Base-by-base conservation (phyloP, 2,329 filamentous ascomycete species). In the Cytospora schulzeri region DNA sequence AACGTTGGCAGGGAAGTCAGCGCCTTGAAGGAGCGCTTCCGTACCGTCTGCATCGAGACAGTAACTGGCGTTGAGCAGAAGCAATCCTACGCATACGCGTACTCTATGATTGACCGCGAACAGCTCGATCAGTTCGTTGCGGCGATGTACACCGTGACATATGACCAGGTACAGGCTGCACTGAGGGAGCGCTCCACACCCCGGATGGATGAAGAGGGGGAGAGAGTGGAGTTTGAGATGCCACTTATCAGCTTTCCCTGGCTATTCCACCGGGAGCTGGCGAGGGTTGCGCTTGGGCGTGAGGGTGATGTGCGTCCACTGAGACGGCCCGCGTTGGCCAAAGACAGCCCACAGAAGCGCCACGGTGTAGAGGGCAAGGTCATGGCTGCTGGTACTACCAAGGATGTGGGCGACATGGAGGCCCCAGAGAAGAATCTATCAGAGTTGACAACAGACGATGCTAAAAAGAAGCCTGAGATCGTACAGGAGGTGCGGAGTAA, bases 241-340 rank as follows among this genome's bases (percentile, higher is more conserved):
- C 94, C 95, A 0, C 79, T 98, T 11, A 95, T 97, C 70, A 95
- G 90, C 65, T 98, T 97, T 70, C 94, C 95, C 0, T 99, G 95
- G 95, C 80, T 98, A 2, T 96, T 98, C 68, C 82, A 88, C 15
- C 82, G 84, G 53, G 85, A 92, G 65, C 80, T 96, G 4, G 88
- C 90, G 1, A 82, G 83, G 56, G 88, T 96, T 70, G 91, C 90
- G 1, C 85, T 54, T 77, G 29, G 76, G 75, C 17, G 67, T 26
- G 17, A 17, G 1, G 26, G 31, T 22, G 52, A 61, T 31, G 31
- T 50, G 19, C 52, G 31, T 11, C 63, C 41, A 11, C 19, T 55
- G 22, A 17, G 31, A 19, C 59, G 19, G 56, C 67, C n/a, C 6
- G 15, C 6, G 8, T 33, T n/a, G 15, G 15, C 11, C 19, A 41